These are phyloP conservation scores for Prinsepia uniflora DNA, from an alignment of 306 rosid genomes.

Conservation along the genomic window DNA sequence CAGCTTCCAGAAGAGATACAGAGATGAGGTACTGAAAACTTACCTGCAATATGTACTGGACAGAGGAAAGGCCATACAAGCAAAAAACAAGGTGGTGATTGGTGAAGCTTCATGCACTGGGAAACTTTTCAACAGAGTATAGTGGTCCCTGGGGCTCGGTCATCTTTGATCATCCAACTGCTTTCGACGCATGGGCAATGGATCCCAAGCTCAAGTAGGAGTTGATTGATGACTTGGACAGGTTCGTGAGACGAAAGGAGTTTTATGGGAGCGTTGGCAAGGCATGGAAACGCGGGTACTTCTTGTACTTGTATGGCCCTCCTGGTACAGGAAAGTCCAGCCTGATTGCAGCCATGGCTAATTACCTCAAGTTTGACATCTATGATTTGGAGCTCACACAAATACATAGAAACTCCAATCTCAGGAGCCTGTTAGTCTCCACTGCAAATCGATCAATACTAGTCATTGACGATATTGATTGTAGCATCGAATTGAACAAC, in stretches of 20 bases:
- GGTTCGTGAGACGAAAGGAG: constrained; percentile 31
- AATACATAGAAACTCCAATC: constrained; percentile 14
- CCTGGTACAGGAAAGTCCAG: constrained; percentile 61
- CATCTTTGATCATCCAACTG: constrained; percentile 38
- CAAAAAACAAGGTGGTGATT: constrained; percentile 24
- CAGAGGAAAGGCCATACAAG: constrained; percentile 30
- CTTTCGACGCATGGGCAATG: constrained; percentile 42
- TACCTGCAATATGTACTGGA: constrained; percentile 40
- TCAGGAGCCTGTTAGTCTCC: constrained; percentile 27
- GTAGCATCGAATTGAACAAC: constrained; percentile 37
- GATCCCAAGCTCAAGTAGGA: constrained; percentile 34
- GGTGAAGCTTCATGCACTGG: constrained; percentile 32
- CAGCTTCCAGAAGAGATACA: constrained; percentile 36
- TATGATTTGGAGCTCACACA: constrained; percentile 51
- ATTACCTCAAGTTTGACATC: constrained; percentile 44
- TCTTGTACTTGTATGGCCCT: constrained; percentile 53
- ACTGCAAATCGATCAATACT: constrained; percentile 45
- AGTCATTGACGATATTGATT: constrained; percentile 55
- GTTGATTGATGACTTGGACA: constrained; percentile 40
- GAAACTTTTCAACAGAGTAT: neutral
- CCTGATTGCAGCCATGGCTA: constrained; percentile 51
- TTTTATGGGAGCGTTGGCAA: constrained; percentile 42
- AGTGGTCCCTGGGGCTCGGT: constrained; percentile 18
- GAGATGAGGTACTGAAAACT: constrained; percentile 26
- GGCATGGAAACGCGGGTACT: constrained; percentile 58